Percentiles rank a stretch among this genome's conserved stretches.
phyloP scores from a whole-genome alignment of 2,329 filamentous ascomycete genomes.

The Ceratocystis albifundus region DNA sequence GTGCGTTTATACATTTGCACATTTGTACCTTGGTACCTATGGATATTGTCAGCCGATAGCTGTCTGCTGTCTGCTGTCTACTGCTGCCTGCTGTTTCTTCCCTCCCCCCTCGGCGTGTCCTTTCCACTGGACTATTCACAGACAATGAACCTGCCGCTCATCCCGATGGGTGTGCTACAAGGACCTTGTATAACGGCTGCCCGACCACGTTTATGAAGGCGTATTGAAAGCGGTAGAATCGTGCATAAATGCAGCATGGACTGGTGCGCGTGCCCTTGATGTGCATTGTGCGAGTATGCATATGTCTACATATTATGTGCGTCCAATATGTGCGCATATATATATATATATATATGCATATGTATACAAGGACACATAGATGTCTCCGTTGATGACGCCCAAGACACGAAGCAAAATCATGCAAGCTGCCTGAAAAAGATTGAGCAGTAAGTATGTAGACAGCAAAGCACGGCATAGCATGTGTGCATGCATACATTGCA shows the following conservation, averaged over 20 bases:
- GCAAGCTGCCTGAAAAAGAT: not conserved
- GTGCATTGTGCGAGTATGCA: not conserved
- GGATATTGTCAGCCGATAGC: not conserved
- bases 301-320: not conserved
- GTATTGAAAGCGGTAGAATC: no score
- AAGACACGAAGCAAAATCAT: not conserved
- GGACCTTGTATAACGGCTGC: not conserved
- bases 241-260: no score
- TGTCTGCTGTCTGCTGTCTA: not conserved
- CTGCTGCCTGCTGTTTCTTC: no score
- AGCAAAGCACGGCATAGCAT: not conserved
- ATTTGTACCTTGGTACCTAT: not conserved
- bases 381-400: not conserved
- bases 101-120: not conserved
- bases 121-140: not conserved
- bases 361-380: not conserved
- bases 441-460: not conserved
- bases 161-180: not conserved
- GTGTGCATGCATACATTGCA: not conserved
- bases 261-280: no score
- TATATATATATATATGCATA: not conserved
- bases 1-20: not conserved
- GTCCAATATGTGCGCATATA: not conserved
- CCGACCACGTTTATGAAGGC: no score
- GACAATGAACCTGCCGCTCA: not conserved